These are phyloP conservation scores for Teratosphaeria viscida DNA, from an alignment of 2,329 filamentous ascomycete genomes.

Conservation along the genomic window DNA sequence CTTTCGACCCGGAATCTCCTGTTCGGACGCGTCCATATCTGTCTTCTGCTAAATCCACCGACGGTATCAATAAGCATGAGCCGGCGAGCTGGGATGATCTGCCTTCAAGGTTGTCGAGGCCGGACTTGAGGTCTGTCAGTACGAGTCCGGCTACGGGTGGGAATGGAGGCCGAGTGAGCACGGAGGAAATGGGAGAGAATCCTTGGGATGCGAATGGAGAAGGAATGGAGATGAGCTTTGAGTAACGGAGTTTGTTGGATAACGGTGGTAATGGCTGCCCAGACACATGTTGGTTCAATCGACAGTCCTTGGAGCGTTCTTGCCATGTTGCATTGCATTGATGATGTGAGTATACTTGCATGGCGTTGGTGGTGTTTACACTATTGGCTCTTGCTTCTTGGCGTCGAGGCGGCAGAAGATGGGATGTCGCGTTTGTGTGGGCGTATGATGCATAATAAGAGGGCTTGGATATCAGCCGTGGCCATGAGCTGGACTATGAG, in stretches of 20 bases:
- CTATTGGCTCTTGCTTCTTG: too few species aligned
- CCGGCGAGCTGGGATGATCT: slow-evolving; percentile 1
- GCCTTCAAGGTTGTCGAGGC: slow-evolving; percentile 1
- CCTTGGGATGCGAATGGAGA: slow-evolving; percentile 40
- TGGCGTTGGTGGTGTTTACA: too few species aligned
- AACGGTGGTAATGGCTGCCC: too few species aligned
- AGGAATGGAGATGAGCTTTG: slow-evolving; percentile 41
- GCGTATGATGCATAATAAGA: too few species aligned
- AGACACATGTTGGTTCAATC: too few species aligned
- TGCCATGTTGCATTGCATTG: too few species aligned
- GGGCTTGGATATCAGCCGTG: too few species aligned
- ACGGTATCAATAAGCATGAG: neutral
- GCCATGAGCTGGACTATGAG: too few species aligned
- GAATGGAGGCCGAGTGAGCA: neutral
- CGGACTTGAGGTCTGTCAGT: slow-evolving; percentile 10
- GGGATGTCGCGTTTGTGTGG: too few species aligned
- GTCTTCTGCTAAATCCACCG: neutral
- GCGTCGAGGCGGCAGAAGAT: too few species aligned
- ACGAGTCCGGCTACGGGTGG: slow-evolving; percentile 18
- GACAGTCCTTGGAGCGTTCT: too few species aligned
- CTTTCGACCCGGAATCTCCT: slow-evolving; percentile 27
- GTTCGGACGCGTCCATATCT: neutral
- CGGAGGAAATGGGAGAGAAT: slow-evolving; percentile 26
- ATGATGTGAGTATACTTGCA: too few species aligned
- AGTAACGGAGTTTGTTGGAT: slow-evolving; percentile 10